A percentile compares a stretch with the other conserved stretches of the same genome.
Evolutionary conservation across 2,329 filamentous ascomycete genomes (phyloP).

Genomic region (Pyrenochaeta sp.): DNA sequence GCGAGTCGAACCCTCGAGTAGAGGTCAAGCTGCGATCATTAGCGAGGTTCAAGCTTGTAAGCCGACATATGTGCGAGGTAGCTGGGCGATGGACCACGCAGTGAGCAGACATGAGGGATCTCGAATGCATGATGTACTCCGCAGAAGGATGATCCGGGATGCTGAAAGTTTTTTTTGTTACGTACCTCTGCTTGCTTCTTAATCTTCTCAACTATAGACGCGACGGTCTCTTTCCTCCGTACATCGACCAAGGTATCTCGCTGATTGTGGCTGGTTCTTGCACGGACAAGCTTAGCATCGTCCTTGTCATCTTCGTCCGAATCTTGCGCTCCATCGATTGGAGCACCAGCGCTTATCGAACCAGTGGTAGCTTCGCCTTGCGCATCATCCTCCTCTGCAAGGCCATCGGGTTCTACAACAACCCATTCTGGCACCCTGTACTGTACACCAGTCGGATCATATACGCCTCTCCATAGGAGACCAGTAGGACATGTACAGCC

Average conservation of each 20-base stretch:
- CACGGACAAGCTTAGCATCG: slow-evolving; percentile 43
- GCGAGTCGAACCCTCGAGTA: slow-evolving; percentile 72
- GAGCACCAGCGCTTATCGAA: background rate
- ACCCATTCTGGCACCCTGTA: slow-evolving; percentile 58
- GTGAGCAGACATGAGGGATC: background rate
- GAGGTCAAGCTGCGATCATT: slow-evolving; percentile 57
- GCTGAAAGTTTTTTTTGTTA: background rate
- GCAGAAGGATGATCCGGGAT: background rate
- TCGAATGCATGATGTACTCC: background rate
- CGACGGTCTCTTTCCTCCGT: slow-evolving; percentile 63
- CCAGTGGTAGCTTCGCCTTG: background rate
- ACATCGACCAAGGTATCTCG: slow-evolving; percentile 49
- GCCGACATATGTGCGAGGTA: background rate
- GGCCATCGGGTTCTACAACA: slow-evolving; percentile 53
- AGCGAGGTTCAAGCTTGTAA: slow-evolving; percentile 4
- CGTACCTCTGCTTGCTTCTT: slow-evolving; percentile 69
- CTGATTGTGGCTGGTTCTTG: slow-evolving; percentile 50
- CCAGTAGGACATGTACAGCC: slow-evolving; percentile 62
- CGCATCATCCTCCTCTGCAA: slow-evolving; percentile 42
- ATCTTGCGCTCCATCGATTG: slow-evolving; percentile 19
- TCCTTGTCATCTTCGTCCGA: slow-evolving; percentile 23
- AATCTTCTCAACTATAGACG: slow-evolving; percentile 69
- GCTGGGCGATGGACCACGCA: background rate
- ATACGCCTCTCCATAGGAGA: slow-evolving; percentile 52
- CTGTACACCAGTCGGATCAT: slow-evolving; percentile 53